A percentile compares a stretch with the other conserved stretches of the same genome.
Conservation (phyloP, 176 grass and related monocot species). For the Oryza coarctata region DNA sequence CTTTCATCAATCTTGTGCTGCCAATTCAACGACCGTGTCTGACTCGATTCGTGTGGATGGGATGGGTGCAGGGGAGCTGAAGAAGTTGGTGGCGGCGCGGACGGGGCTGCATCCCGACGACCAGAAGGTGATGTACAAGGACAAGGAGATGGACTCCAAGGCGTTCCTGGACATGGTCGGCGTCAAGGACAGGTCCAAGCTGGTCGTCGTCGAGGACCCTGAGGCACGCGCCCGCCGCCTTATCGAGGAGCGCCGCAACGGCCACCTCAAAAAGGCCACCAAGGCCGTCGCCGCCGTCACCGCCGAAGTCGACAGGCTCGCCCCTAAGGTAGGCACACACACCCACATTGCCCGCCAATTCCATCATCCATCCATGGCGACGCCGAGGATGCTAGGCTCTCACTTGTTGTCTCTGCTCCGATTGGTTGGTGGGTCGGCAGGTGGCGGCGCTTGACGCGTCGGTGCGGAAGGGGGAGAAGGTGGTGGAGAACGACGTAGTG, state of each 20-base stretch:
- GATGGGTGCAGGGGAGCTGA: slow-evolving; percentile 66
- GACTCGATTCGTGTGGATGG: neutral
- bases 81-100: slow-evolving; percentile 69
- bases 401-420: neutral
- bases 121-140: slow-evolving; percentile 80
- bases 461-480: slow-evolving; percentile 77
- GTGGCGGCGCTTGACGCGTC: slow-evolving; percentile 76
- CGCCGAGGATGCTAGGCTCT: neutral
- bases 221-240: slow-evolving; percentile 79
- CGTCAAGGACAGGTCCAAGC: slow-evolving; percentile 91
- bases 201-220: slow-evolving; percentile 70
- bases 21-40: neutral
- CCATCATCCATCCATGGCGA: neutral
- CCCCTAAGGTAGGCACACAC: slow-evolving; percentile 57
- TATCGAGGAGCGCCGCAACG: slow-evolving; percentile 66
- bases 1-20: neutral
- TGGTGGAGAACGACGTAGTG: slow-evolving; percentile 72
- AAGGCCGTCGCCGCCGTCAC: slow-evolving; percentile 65
- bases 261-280: slow-evolving; percentile 65
- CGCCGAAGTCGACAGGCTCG: slow-evolving; percentile 89
- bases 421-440: slow-evolving; percentile 26
- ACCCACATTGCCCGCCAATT: slow-evolving; percentile 6
- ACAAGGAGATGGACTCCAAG: slow-evolving; percentile 83
- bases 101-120: slow-evolving; percentile 84
- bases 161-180: slow-evolving; percentile 83